Conservation (phyloP, 208 protist species). For the Crithidia expoeki region DNA sequence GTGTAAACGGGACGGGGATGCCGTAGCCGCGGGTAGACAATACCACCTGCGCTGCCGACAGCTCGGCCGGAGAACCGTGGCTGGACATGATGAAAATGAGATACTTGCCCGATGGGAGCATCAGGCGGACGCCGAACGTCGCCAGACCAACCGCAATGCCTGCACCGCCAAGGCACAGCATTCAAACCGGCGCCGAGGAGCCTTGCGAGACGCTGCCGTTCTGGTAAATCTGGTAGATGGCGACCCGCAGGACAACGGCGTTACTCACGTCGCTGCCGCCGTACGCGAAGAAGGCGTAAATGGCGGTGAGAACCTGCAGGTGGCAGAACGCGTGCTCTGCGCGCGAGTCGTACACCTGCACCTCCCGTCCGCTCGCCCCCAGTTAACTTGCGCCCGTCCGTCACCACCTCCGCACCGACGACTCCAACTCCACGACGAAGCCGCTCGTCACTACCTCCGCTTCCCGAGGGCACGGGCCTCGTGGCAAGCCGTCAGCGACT, state of each 20-base stretch:
- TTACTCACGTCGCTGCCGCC: slow-evolving; percentile 80
- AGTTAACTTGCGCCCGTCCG: no score
- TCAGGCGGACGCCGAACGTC: slow-evolving; percentile 64
- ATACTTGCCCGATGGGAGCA: slow-evolving; percentile 50
- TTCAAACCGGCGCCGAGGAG: slow-evolving; percentile 44
- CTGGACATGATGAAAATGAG: slow-evolving; percentile 57
- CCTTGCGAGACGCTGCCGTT: slow-evolving; percentile 36
- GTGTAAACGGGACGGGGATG: slow-evolving; percentile 87
- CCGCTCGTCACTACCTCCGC: no score
- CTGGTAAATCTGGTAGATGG: slow-evolving; percentile 64
- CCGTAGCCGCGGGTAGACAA: slow-evolving; percentile 62
- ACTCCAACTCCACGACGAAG: no score
- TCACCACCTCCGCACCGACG: no score
- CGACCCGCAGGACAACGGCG: slow-evolving; percentile 58
- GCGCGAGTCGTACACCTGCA: slow-evolving; percentile 53
- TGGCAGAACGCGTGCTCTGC: slow-evolving; percentile 71
- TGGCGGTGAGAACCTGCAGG: slow-evolving; percentile 70
- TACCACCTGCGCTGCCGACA: slow-evolving; percentile 69
- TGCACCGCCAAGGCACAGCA: slow-evolving; percentile 60
- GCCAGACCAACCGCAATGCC: slow-evolving; percentile 74
- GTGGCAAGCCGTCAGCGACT: no score
- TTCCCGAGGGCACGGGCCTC: no score
- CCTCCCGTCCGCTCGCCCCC: no score
- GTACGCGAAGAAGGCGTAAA: slow-evolving; percentile 70
- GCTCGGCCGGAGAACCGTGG: slow-evolving; percentile 60